Evolutionary conservation across 139 green algal genomes (phyloP), one percentile per base, ranked within the genome.

Genomic region (Tetradesmus obliquus): DNA sequence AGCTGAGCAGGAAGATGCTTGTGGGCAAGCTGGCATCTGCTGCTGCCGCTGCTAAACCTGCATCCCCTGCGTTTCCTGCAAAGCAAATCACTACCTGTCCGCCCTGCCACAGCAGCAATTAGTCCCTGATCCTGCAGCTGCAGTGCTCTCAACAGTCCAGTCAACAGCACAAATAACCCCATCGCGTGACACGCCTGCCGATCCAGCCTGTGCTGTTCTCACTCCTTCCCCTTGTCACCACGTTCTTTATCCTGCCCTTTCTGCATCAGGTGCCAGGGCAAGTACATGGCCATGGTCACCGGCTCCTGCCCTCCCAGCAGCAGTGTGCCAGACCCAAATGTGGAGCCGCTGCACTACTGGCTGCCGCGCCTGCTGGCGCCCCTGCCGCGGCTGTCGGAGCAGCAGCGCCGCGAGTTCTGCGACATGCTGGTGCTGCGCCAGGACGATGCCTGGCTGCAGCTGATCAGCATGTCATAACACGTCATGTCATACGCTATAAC

Each of bases 351-450:
- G 81, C 72, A 74, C 3, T 92, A 89, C 62, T 92, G 89, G 89
- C 89, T 92, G 89, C 89, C 89, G 10, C 89, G 89, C 66, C 55
- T 92, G 66, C 89, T 92, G 6, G 54, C 60, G 5, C 69, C 81
- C 15, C 54, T 88, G 51, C 89, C 89, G 5, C 69, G 66, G 17
- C 58, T 92, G 20, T 24, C 32, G 10, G 19, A 55, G 20, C 6
- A 55, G 1, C 62, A 82, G 89, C 89, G 89, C 66, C 89, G 82
- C 19, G 81, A 92, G 6, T 92, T 92, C 69, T 92, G 89, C 20
- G 89, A 92, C 82, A 83, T 84, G 82, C 82, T 92, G 81, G 89
- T 92, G 62, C 82, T 92, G 69, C 89, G 89, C 3, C 89, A 92
- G 82, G 89, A 92, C 19, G 89, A 92, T 32, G 89, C 89, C 9